Percentiles rank a stretch among this genome's conserved stretches.
These are phyloP conservation scores for Colletotrichum endophyticum DNA, from an alignment of 2,329 filamentous ascomycete genomes.

Conservation along the genomic window DNA sequence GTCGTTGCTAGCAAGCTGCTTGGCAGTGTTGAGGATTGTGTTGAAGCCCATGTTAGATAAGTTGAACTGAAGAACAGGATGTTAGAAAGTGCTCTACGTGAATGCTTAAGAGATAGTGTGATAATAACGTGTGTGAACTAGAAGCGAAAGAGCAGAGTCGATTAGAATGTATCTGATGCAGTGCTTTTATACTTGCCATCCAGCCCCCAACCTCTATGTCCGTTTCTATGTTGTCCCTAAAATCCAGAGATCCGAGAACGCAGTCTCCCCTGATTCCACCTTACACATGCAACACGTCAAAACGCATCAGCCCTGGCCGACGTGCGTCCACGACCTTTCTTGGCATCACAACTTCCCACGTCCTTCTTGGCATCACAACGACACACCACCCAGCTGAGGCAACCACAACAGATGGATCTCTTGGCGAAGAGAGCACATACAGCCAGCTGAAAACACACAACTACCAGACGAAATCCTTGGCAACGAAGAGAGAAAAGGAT, in stretches of 20 bases:
- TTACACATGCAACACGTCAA: background rate
- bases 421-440: background rate
- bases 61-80: background rate
- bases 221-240: background rate
- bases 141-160: background rate
- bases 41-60: conserved; percentile 26
- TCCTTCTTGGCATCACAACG: background rate
- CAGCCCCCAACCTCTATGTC: background rate
- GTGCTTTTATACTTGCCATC: background rate
- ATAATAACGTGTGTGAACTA: background rate
- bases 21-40: conserved; percentile 24
- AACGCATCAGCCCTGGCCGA: background rate
- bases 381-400: background rate
- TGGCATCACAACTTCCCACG: background rate
- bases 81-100: background rate
- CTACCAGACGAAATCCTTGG: background rate
- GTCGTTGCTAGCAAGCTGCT: conserved; percentile 24
- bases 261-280: background rate
- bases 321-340: background rate
- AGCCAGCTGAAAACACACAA: background rate
- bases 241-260: background rate
- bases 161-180: background rate
- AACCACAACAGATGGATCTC: background rate
- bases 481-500: background rate
- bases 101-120: background rate